phyloP scores from a whole-genome alignment of 2,329 filamentous ascomycete genomes.

The Rutstroemia sp. region DNA sequence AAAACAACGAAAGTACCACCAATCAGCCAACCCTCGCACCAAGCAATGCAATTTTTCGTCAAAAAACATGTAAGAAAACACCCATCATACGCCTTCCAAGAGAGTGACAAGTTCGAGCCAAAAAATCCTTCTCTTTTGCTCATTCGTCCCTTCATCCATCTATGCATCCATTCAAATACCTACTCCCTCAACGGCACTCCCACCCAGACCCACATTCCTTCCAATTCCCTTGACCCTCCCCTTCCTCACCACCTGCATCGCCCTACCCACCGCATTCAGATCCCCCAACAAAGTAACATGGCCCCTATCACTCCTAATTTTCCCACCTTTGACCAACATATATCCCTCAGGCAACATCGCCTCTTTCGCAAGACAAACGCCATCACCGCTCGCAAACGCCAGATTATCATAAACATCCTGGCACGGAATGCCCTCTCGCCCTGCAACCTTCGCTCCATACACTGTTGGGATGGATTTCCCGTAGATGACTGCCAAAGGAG shows the following conservation, averaged over 20 bases:
- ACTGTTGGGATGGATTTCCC: constrained; percentile 83
- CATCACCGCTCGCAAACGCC: constrained; percentile 80
- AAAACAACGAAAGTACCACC: not conserved
- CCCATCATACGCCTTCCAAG: too few relatives aligned
- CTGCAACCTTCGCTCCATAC: constrained; percentile 68
- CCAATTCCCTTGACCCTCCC: constrained; percentile 70
- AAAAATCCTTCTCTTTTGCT: too few relatives aligned
- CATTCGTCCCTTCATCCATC: not conserved
- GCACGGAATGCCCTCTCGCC: constrained; percentile 65
- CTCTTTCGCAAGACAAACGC: constrained; percentile 77
- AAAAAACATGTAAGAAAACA: too few relatives aligned
- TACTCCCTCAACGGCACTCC: not conserved
- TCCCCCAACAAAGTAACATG: constrained; percentile 86
- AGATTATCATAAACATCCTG: constrained; percentile 80
- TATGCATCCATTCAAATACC: not conserved
- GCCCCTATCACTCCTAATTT: constrained; percentile 73
- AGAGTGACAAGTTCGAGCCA: too few relatives aligned
- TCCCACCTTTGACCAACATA: constrained; percentile 61
- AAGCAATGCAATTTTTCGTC: not conserved
- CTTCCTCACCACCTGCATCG: constrained; percentile 58
- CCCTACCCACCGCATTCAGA: constrained; percentile 69
- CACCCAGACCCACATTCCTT: constrained; percentile 34
- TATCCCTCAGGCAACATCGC: constrained; percentile 83
- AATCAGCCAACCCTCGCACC: not conserved
- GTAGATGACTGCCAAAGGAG: constrained; percentile 76